Percentiles rank a stretch among this genome's conserved stretches.
These are phyloP conservation scores for Flammula alnicola DNA, from an alignment of 1,284 basidiomycete species.

Conservation along the genomic window DNA sequence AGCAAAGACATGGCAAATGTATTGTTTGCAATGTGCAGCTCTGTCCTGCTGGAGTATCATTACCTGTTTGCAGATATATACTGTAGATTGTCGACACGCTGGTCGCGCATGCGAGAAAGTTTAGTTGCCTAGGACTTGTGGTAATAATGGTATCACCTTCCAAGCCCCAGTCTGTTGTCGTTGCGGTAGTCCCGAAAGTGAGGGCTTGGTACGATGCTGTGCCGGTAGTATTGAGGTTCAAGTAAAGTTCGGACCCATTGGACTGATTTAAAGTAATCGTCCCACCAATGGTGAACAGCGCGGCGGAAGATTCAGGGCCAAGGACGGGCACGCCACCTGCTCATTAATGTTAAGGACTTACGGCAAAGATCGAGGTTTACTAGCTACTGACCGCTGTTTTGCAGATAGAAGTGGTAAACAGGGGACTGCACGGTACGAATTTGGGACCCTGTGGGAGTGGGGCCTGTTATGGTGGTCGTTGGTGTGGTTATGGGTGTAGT, in stretches of 20 bases:
- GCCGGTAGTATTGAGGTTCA: constrained; percentile 50
- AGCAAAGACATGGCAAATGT: constrained; percentile 60
- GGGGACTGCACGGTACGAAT: constrained; percentile 59
- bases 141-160: constrained; percentile 66
- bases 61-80: constrained; percentile 57
- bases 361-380: neutral
- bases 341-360: neutral
- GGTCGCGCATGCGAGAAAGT: constrained; percentile 59
- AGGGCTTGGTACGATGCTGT: constrained; percentile 55
- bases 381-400: constrained; percentile 45
- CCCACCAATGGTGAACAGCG: constrained; percentile 53
- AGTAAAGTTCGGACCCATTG: constrained; percentile 46
- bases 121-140: constrained; percentile 52
- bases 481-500: constrained; percentile 29
- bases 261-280: constrained; percentile 51
- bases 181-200: constrained; percentile 49
- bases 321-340: constrained; percentile 53
- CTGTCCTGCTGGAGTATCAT: constrained; percentile 49
- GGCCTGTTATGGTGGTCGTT: constrained; percentile 45
- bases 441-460: constrained; percentile 55
- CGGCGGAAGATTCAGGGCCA: constrained; percentile 56
- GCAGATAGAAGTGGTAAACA: constrained; percentile 62
- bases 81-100: constrained; percentile 45
- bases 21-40: constrained; percentile 52
- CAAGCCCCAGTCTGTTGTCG: constrained; percentile 58